Percentiles rank a stretch among this genome's conserved stretches.
phyloP scores from a whole-genome alignment of 768 basidiomycete species.

The Hydnomerulius pinastri region DNA sequence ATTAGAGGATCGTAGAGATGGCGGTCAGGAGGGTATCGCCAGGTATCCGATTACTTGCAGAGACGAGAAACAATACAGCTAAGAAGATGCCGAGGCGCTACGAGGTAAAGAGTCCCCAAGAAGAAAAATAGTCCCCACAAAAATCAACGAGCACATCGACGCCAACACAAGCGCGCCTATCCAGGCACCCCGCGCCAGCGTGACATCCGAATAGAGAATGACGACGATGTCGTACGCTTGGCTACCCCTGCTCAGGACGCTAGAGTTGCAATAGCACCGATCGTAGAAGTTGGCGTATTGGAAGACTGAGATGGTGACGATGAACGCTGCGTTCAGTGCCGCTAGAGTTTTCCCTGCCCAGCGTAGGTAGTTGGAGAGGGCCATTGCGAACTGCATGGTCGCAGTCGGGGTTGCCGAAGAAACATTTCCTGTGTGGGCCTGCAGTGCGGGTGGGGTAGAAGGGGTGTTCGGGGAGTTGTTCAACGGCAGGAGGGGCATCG shows the following conservation, averaged over 20 bases:
- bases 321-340: constrained; percentile 25
- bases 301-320: constrained; percentile 29
- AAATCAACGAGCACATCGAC: constrained; percentile 21
- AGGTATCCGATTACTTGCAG: too few species aligned
- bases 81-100: too few species aligned
- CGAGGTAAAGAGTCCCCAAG: constrained; percentile 24
- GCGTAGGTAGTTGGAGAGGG: constrained; percentile 20
- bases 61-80: too few species aligned
- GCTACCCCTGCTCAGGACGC: constrained; percentile 16
- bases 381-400: background rate
- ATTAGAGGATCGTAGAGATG: too few species aligned
- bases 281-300: constrained; percentile 30
- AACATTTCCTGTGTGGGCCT: too few species aligned
- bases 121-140: constrained; percentile 31
- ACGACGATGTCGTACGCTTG: constrained; percentile 34
- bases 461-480: background rate
- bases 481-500: background rate
- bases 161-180: constrained; percentile 37
- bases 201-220: constrained; percentile 16
- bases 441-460: too few species aligned
- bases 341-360: constrained; percentile 31
- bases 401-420: too few species aligned
- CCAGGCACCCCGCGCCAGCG: constrained; percentile 35
- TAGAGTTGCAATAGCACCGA: constrained; percentile 34
- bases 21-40: too few species aligned